Conservation (phyloP, 2,329 filamentous ascomycete species). For the Pseudopithomyces maydicus region DNA sequence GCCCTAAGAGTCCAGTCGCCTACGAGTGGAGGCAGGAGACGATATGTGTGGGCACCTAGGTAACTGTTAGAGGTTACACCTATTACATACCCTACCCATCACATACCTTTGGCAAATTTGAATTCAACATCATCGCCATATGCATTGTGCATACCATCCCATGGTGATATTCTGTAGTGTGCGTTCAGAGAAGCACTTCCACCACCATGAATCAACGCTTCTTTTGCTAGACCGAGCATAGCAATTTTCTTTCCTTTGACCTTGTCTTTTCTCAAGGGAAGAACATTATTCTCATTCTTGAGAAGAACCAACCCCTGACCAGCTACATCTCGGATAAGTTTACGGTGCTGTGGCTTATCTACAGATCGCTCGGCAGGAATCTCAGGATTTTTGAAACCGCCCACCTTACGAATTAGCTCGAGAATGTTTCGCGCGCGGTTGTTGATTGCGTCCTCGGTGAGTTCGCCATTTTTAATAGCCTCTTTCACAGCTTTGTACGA, state of each 20-base stretch:
- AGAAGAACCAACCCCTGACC: slow-evolving; percentile 72
- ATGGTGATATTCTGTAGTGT: slow-evolving; percentile 33
- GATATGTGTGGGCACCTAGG: slow-evolving; percentile 39
- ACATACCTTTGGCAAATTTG: slow-evolving; percentile 33
- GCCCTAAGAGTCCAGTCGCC: slow-evolving; percentile 34
- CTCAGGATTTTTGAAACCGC: slow-evolving; percentile 64
- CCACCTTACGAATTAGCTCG: slow-evolving; percentile 70
- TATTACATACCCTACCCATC: background rate
- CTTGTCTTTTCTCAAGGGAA: slow-evolving; percentile 69
- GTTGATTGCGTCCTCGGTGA: slow-evolving; percentile 44
- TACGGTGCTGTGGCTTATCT: slow-evolving; percentile 64
- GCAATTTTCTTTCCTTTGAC: slow-evolving; percentile 62
- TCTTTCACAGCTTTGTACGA: slow-evolving; percentile 65
- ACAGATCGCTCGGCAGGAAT: slow-evolving; percentile 64
- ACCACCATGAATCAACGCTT: slow-evolving; percentile 41
- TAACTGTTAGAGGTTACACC: background rate
- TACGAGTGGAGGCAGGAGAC: slow-evolving; percentile 36
- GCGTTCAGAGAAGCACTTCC: slow-evolving; percentile 37
- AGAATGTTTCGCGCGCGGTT: slow-evolving; percentile 43
- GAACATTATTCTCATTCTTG: slow-evolving; percentile 69
- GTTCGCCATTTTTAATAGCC: slow-evolving; percentile 53
- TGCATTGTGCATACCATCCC: slow-evolving; percentile 29
- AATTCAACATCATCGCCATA: slow-evolving; percentile 38
- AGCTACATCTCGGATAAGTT: slow-evolving; percentile 67
- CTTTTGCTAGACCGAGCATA: slow-evolving; percentile 71